Percentiles rank a stretch among this genome's conserved stretches.
These are phyloP conservation scores for Aspergillus thermomutatus DNA, from an alignment of 2,329 filamentous ascomycete species.

Conservation along the genomic window DNA sequence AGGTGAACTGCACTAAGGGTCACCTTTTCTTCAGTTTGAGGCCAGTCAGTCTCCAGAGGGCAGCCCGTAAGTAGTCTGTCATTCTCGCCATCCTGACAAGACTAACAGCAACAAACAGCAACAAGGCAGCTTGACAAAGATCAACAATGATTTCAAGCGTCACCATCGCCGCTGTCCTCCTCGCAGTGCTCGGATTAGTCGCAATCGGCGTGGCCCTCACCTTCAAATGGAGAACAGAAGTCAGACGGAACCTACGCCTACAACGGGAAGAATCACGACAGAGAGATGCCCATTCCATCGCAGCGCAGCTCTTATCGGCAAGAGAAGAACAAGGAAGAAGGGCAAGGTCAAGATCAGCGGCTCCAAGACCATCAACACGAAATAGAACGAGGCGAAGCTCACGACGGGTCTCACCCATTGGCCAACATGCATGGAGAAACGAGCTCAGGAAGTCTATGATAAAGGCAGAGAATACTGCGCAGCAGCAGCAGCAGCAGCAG, in stretches of 20 bases:
- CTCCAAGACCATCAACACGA: background rate
- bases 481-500: background rate
- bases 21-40: background rate
- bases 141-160: constrained; percentile 16
- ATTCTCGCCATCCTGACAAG: background rate
- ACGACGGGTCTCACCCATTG: background rate
- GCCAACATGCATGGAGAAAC: background rate
- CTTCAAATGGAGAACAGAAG: background rate
- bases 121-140: background rate
- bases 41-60: background rate
- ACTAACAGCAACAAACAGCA: background rate
- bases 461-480: background rate
- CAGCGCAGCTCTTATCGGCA: background rate
- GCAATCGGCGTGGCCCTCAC: constrained; percentile 2
- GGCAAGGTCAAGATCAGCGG: background rate
- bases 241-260: background rate
- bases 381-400: background rate
- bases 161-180: constrained; percentile 12
- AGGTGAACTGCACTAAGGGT: background rate
- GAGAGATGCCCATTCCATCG: background rate
- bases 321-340: background rate
- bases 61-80: background rate
- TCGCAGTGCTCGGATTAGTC: background rate
- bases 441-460: background rate
- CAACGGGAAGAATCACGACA: background rate